phyloP scores from a whole-genome alignment of 768 basidiomycete genomes.

The Kwoniella newhampshirensis region DNA sequence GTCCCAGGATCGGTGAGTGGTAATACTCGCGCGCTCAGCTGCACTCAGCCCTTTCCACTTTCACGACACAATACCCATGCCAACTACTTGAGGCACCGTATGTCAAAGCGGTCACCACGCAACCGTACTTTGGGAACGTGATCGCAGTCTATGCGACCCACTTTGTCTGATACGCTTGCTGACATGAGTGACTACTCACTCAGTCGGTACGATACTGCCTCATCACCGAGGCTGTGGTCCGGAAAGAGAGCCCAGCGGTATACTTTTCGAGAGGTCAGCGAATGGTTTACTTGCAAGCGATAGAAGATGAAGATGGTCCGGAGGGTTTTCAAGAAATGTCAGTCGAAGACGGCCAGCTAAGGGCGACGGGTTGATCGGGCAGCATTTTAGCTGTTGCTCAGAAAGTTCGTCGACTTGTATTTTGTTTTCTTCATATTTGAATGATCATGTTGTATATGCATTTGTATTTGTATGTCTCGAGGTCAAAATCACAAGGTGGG shows the following conservation, averaged over 20 bases:
- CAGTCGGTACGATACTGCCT: slow-evolving; percentile 80
- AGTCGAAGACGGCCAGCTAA: slow-evolving; percentile 12
- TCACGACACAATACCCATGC: too few relatives aligned
- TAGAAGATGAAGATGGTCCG: slow-evolving; percentile 42
- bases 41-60: too few relatives aligned
- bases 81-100: too few relatives aligned
- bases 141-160: too few relatives aligned
- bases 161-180: too few relatives aligned
- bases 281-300: slow-evolving; percentile 35
- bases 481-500: too few relatives aligned
- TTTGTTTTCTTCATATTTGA: neutral
- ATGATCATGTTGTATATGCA: neutral
- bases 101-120: too few relatives aligned
- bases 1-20: slow-evolving; percentile 49
- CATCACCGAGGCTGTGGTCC: slow-evolving; percentile 70
- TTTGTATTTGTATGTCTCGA: neutral
- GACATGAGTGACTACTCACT: too few relatives aligned
- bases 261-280: slow-evolving; percentile 65
- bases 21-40: neutral
- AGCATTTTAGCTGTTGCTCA: neutral
- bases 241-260: slow-evolving; percentile 63
- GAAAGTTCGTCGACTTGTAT: neutral
- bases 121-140: too few relatives aligned
- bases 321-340: slow-evolving; percentile 15
- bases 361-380: slow-evolving; percentile 16